Base-by-base conservation (phyloP, 495 filamentous ascomycete species). In the Xylaria flabelliformis region DNA sequence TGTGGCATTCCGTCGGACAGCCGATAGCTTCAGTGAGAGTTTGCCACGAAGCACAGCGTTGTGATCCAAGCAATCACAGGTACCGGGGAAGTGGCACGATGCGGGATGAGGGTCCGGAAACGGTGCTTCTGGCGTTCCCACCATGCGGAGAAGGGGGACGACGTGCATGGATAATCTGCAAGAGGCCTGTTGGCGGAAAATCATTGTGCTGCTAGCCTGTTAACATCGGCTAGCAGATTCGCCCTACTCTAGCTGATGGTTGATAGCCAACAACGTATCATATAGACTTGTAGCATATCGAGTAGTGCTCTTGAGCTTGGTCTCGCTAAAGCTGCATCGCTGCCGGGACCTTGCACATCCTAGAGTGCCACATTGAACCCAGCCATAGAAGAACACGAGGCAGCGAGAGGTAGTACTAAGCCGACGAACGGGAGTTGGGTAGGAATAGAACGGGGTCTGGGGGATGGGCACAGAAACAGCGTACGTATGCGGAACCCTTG, bases 21-120 rank as follows among this genome's bases (percentile, higher is more conserved):
- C 46, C 59, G 50, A 29, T 12, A 67, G 72, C 75, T 76, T 76
- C 77, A 84, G 79, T 85, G 78, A 85, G 83, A 80, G 78, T 64
- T 71, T 84, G 84, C 83, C 83, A 85, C 84, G 83, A 86, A 85
- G 80, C 74, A 39, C 77, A 72, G 70, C 72, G 73, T 66, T 69
- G 67, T 58, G 69, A 64, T 65, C 71, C 71, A 72, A 73, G 74
- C 74, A 78, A 62, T 67, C 70, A 74, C 53, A 76, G 76, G 75
- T 73, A 56, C 70, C 64, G 55, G 75, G 69, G 73, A 71, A 77
- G 73, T 80, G 76, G 76, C 51, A 66, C 51, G 70, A 72, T 65
- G 53, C 63, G 50, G 62, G 24, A 39, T 61, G 32, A 66, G 55
- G 42, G 41, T 17, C 56, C 67, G 55, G 67, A n/a, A 67, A n/a